Percentiles rank a stretch among this genome's conserved stretches.
Evolutionary conservation across 352 stramenopile genomes (phyloP).

Genomic region (Aphanomyces cochlioides): DNA sequence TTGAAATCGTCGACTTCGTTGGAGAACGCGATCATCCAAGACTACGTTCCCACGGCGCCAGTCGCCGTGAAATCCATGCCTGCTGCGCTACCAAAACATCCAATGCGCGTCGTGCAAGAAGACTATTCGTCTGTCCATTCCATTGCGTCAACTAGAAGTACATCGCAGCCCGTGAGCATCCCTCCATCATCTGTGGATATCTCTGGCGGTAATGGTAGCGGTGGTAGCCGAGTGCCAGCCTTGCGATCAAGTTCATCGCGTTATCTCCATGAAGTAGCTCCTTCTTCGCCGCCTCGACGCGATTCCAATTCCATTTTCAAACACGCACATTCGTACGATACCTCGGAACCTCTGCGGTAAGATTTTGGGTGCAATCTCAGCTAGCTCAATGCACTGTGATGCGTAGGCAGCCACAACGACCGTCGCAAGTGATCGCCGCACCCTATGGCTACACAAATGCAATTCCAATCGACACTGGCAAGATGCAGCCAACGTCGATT

Average conservation of each 20-base stretch:
- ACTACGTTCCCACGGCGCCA: conserved; percentile 73
- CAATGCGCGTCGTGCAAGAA: conserved; percentile 31
- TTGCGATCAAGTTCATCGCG: too few species aligned
- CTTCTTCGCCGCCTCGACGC: too few species aligned
- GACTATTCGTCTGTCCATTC: background rate
- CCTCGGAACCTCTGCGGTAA: background rate
- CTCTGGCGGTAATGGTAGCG: too few species aligned
- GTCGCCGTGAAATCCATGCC: conserved; percentile 32
- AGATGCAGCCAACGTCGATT: background rate
- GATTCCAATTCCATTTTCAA: background rate
- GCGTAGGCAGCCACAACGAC: background rate
- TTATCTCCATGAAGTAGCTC: too few species aligned
- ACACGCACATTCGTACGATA: background rate
- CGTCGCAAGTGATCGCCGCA: background rate
- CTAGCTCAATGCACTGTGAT: background rate
- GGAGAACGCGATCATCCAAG: conserved; percentile 79
- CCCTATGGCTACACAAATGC: conserved; percentile 3
- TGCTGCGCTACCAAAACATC: background rate
- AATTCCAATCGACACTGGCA: background rate
- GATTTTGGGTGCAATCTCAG: background rate
- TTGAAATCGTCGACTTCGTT: conserved; percentile 47
- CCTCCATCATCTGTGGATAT: conserved; percentile 32
- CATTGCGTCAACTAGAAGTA: conserved; percentile 32
- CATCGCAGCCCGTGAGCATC: conserved; percentile 80
- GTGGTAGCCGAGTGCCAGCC: too few species aligned